Conservation (phyloP, 257 asterid genomes). For the Fraxinus americana region DNA sequence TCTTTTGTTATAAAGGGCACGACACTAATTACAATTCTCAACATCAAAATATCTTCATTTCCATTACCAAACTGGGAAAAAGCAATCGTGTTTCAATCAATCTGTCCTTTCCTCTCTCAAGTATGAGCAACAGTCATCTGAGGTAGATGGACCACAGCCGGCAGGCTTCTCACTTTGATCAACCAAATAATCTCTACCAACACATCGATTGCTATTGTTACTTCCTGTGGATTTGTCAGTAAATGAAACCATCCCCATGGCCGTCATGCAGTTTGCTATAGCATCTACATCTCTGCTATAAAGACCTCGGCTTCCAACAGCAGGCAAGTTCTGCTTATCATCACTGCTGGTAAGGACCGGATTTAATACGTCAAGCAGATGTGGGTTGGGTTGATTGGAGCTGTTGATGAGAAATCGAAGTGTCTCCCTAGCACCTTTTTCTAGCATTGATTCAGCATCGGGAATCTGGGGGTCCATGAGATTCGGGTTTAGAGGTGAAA, state of each 20-base stretch:
- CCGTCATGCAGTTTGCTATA: conserved; percentile 38
- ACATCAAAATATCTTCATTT: conserved; percentile 35
- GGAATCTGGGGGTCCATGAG: conserved; percentile 57
- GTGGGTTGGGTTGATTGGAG: conserved; percentile 64
- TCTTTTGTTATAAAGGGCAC: not conserved
- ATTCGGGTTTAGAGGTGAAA: conserved; percentile 54
- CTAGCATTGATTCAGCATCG: conserved; percentile 60
- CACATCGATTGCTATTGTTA: conserved; percentile 22
- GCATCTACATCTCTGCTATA: conserved; percentile 55
- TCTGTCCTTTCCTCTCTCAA: conserved; percentile 20
- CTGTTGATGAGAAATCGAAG: conserved; percentile 77
- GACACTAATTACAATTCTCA: conserved; percentile 11
- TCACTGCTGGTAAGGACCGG: conserved; percentile 41
- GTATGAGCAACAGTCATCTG: conserved; percentile 18
- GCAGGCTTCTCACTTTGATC: conserved; percentile 47
- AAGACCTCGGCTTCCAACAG: conserved; percentile 72
- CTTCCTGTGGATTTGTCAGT: conserved; percentile 38
- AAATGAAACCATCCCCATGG: conserved; percentile 45
- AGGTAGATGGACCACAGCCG: conserved; percentile 33
- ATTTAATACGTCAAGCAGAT: conserved; percentile 57
- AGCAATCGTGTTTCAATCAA: conserved; percentile 21
- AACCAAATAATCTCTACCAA: conserved; percentile 30
- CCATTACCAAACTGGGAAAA: conserved; percentile 30
- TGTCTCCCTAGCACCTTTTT: conserved; percentile 86
- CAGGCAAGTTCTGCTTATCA: conserved; percentile 43